A percentile compares a stretch with the other conserved stretches of the same genome.
Evolutionary conservation across 768 basidiomycete genomes (phyloP).

Genomic region (Tulasnella sp.): DNA sequence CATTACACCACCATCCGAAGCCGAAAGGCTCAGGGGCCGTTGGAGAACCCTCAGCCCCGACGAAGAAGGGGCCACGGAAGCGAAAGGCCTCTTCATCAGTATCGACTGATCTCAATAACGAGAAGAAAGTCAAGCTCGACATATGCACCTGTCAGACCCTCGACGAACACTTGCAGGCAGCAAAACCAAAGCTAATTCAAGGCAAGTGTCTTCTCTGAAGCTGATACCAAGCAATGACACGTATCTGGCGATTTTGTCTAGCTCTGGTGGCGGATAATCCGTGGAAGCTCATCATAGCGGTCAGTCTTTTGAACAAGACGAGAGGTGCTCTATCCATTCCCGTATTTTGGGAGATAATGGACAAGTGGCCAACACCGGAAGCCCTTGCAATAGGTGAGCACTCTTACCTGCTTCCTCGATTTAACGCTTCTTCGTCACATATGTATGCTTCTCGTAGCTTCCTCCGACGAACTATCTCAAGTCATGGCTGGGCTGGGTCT

Average conservation of each 20-base stretch:
- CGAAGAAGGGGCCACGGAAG: not conserved
- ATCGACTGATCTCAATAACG: not conserved
- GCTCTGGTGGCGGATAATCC: constrained; percentile 41
- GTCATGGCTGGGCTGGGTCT: constrained; percentile 55
- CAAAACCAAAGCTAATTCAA: constrained; percentile 36
- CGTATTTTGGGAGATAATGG: constrained; percentile 56
- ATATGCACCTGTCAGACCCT: constrained; percentile 1
- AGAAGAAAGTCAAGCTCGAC: not conserved
- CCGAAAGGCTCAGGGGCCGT: not conserved
- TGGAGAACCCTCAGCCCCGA: not conserved
- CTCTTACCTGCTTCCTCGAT: not conserved
- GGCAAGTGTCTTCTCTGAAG: constrained; percentile 28
- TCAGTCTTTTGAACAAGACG: constrained; percentile 68
- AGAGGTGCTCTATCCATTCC: constrained; percentile 61
- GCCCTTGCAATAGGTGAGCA: constrained; percentile 53
- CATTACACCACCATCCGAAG: no score
- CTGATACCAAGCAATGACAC: no score
- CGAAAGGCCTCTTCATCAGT: not conserved
- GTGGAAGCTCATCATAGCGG: constrained; percentile 67
- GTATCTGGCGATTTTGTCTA: constrained; percentile 17
- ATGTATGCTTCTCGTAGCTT: not conserved
- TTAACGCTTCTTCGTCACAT: not conserved
- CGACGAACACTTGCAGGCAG: constrained; percentile 11
- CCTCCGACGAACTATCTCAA: constrained; percentile 46
- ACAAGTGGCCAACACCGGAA: constrained; percentile 56